Evolutionary conservation across 805 yeast genomes (phyloP), one percentile per base, ranked within the genome.

Genomic region (Lachancea waltii): DNA sequence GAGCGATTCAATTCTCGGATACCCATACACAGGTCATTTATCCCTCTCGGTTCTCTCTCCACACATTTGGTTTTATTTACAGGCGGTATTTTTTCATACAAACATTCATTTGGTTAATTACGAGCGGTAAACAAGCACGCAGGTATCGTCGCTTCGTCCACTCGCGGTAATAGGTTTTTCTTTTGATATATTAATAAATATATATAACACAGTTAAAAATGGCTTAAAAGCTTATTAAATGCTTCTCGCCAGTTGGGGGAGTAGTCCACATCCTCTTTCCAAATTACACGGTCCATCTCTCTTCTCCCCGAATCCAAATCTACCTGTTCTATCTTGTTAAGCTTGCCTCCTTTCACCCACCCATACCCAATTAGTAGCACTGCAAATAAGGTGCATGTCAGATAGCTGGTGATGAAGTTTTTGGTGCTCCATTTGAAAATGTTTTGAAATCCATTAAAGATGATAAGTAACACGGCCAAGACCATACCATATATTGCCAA

Each of bases 291-390:
- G 57, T 85, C 95, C 60, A 80, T 74, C 53, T 85, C 94, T 34
- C 89, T 70, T 49, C 94, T 65, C 2, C 94, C 94, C 1, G 84
- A 71, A 57, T 85, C 94, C 49, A 81, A 68, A 56, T 85, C 94
- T 42, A 85, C 55, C 29, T 81, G 77, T 47, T 80, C 85, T 35
- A 83, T 60, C 34, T 81, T 71, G 32, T 76, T 80, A 9, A 77
- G 64, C 42, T 73, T 69, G 1, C 85, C 75, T 7, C 82, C 73
- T 44, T 74, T 69, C 8, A 75, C 51, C 2, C 76, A 22, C 48
- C 75, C 75, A 57, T 80, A 78, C 1, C 72, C 71, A 19, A 67
- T 13, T 49, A 70, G 79, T 23, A 74, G 63, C 1, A 73, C 46
- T 1, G 63, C 56, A 51, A 78, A 75, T 2, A 77, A 46, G 22